Evolutionary conservation across 345 rosid genomes (phyloP).

Genomic region (Carallia brachiata): DNA sequence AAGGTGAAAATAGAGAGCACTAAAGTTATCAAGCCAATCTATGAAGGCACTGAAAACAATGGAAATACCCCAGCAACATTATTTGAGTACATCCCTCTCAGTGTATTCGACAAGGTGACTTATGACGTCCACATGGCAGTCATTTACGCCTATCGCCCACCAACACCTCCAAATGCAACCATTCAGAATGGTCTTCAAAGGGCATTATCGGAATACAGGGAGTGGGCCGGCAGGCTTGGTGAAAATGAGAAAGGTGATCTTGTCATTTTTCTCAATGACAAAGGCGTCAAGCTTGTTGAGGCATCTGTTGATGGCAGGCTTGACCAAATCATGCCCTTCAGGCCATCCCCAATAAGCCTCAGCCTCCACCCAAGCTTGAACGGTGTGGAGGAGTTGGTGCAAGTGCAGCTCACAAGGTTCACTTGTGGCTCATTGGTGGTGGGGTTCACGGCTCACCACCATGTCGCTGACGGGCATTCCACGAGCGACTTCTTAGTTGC

Average conservation of each 20-base stretch:
- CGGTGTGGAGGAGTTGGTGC: slow-evolving; percentile 33
- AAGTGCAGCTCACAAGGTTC: slow-evolving; percentile 36
- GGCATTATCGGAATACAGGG: slow-evolving; percentile 27
- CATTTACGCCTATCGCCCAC: slow-evolving; percentile 29
- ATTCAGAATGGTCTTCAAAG: slow-evolving; percentile 21
- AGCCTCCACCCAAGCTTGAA: slow-evolving; percentile 33
- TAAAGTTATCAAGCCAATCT: slow-evolving; percentile 21
- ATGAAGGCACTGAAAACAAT: slow-evolving; percentile 3
- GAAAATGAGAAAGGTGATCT: slow-evolving; percentile 22
- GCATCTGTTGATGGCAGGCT: slow-evolving; percentile 19
- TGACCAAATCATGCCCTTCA: slow-evolving; percentile 19
- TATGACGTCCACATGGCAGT: slow-evolving; percentile 28
- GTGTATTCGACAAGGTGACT: slow-evolving; percentile 17
- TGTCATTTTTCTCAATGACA: slow-evolving; percentile 27
- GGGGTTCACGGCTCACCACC: slow-evolving; percentile 34
- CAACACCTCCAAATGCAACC: slow-evolving; percentile 20
- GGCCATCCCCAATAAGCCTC: slow-evolving; percentile 24
- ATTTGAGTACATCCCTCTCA: slow-evolving; percentile 14
- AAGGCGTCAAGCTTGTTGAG: slow-evolving; percentile 32
- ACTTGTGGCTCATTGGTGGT: slow-evolving; percentile 33
- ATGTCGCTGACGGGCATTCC: slow-evolving; percentile 34
- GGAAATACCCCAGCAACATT: neutral
- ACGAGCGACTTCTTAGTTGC: slow-evolving; percentile 34
- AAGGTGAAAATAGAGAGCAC: slow-evolving; percentile 32
- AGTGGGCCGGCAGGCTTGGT: slow-evolving; percentile 32